Evolutionary conservation across 768 basidiomycete genomes (phyloP), one percentile per base, ranked within the genome.

Genomic region (Tricholoma sp.): DNA sequence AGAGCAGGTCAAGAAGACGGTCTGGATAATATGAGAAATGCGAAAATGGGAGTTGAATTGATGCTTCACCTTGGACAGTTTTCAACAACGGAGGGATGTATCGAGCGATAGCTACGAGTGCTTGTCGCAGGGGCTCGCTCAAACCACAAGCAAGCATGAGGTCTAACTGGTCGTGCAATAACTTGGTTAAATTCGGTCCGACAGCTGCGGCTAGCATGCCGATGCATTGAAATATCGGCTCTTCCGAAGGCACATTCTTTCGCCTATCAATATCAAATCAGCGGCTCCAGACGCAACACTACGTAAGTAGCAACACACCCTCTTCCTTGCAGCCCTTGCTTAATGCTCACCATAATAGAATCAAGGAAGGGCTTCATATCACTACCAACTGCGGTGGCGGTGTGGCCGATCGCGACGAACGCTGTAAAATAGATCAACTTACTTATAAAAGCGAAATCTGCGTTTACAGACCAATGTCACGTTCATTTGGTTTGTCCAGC

Each of bases 291-390:
- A 27, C 24, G 5, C 8, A 37, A 21, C 14, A 21, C 14, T 27
- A 21, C 4, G 4, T 27, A 9, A 6, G 24, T 45, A 18, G 39
- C 10, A 22, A 63, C 70, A 60, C 66, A 94, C 94, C 95, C 95
- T 74, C 91, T 79, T 62, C 82, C 81, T 66, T 91, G 88, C 45
- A 99, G 73, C n/a, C 92, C 93, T 53, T 84, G 79, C 70, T 96
- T 97, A 66, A 98, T 89, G 54, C 91, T 87, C 54, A 74, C 68
- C 83, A 98, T 92, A 58, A 97, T 90, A 4, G 87, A 83, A 58
- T 98, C 96, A 22, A 98, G 81, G 71, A 97, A 99, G 0, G 87
- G 87, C 66, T 95, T 94, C 91, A 98, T 97, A 59, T 96, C 93
- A 60, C 93, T 90, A 47, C 87, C 87, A 21, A 98, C 91, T 51